Base-by-base conservation (phyloP, 2,329 filamentous ascomycete species). In the Colletotrichum tropicale region DNA sequence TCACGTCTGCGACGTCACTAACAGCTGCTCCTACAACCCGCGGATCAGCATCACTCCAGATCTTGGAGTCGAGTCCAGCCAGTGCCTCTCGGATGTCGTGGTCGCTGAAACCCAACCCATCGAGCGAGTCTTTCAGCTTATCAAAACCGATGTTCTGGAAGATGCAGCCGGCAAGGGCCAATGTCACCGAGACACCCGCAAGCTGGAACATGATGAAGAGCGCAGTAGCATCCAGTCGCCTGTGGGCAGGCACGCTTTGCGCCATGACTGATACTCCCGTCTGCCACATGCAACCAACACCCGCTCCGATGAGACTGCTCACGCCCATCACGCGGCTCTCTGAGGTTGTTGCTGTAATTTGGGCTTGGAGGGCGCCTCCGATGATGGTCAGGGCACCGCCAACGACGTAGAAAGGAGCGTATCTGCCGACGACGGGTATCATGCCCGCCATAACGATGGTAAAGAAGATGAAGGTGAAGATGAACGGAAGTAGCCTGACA, bases 401-500 rank as follows among this genome's bases (percentile, higher is more conserved):
- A 2, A 79, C 18, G 16, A 84, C 62, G 76, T 81, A 85, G 65
- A 84, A 80, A 8, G 79, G 76, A 52, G 80, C 81, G 76, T 88
- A 89, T 43, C 82, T 81, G 36, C 85, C 83, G 4, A 85, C 74
- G 3, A 78, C 79, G 1, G 84, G 82, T 52, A 90, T 82, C 3
- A 86, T 62, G 8, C 78, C 80, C 9, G 87, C 87, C 34, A 83
- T 82, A 12, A 84, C 30, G 48, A 87, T 80, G 38, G 83, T 80
- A 43, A 81, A 80, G 66, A 82, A 70, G 56, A 86, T 85, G 64
- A 86, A 80, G 15, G 85, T 76, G 24, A 85, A 78, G 68, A 88
- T 85, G 77, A 86, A 86, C 3, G 87, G 88, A 2, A 89, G 80
- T 1, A 89, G 79, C 5, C 84, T 82, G 2, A 86, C 83, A 2